Conservation (phyloP, 2,329 filamentous ascomycete species). For the Claviceps digitariae region DNA sequence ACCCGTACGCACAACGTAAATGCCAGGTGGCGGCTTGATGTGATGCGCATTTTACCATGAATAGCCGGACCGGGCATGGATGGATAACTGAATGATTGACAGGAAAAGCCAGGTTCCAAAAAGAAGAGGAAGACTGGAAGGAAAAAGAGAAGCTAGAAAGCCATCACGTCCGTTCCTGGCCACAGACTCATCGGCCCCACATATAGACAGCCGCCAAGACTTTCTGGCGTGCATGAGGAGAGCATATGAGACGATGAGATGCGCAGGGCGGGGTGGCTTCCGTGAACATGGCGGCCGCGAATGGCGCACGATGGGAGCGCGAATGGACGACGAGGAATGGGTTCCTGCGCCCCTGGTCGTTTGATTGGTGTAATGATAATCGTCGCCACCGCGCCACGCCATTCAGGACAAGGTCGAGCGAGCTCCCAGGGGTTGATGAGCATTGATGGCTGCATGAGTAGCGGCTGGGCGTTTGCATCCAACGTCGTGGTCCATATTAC, state of each 20-base stretch:
- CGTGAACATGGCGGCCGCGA: not conserved
- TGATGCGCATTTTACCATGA: not conserved
- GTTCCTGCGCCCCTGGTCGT: not conserved
- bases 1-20: not conserved
- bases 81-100: not conserved
- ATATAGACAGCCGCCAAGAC: not conserved
- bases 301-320: too few relatives aligned
- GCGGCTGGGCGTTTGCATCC: not conserved
- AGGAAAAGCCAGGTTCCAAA: not conserved
- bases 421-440: constrained; percentile 1
- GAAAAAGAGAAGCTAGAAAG: not conserved
- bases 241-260: not conserved
- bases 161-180: not conserved
- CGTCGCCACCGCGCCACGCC: not conserved
- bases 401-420: not conserved
- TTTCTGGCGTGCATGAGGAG: not conserved
- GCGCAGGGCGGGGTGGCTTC: not conserved
- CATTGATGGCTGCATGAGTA: not conserved
- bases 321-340: not conserved
- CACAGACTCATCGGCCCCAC: not conserved
- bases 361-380: not conserved
- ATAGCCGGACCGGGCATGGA: not conserved
- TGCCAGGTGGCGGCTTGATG: not conserved
- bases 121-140: not conserved
- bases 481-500: not conserved